Evolutionary conservation across 495 filamentous ascomycete species (phyloP).

Genomic region (Jackrogersella minutella): DNA sequence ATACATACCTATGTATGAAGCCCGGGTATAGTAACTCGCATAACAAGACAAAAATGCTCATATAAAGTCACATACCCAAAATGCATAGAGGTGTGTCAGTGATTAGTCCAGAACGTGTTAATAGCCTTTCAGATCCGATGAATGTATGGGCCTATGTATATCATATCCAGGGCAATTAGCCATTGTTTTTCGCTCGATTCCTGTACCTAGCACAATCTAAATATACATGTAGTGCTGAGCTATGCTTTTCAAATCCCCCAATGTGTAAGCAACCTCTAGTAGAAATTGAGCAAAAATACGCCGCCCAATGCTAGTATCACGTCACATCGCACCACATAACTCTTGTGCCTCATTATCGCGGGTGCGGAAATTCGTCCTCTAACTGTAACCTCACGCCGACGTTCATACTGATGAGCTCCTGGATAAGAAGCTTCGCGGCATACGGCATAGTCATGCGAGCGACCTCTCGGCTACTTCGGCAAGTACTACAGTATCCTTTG

Average conservation of each 20-base stretch:
- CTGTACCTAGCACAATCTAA: background rate
- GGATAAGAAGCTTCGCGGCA: constrained; percentile 94
- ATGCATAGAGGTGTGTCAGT: no score
- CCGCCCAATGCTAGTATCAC: constrained; percentile 36
- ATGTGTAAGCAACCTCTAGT: constrained; percentile 15
- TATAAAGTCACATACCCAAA: no score
- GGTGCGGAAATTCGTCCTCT: constrained; percentile 87
- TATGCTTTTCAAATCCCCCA: constrained; percentile 19
- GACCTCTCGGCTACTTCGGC: constrained; percentile 79
- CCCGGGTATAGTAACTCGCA: background rate
- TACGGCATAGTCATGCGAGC: constrained; percentile 97
- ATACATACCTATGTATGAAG: background rate
- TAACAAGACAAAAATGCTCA: background rate
- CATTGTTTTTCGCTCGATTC: no score
- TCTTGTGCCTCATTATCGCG: constrained; percentile 38
- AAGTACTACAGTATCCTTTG: constrained; percentile 89
- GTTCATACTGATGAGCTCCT: constrained; percentile 98
- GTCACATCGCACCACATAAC: background rate
- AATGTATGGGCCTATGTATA: no score
- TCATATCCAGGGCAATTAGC: no score
- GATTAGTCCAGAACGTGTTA: no score
- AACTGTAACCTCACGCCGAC: constrained; percentile 84
- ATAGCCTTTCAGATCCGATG: no score
- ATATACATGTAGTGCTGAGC: background rate
- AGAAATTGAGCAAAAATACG: constrained; percentile 34